A percentile compares a stretch with the other conserved stretches of the same genome.
phyloP scores from a whole-genome alignment of 2,329 filamentous ascomycete species.

The Domatiomyces globalis region DNA sequence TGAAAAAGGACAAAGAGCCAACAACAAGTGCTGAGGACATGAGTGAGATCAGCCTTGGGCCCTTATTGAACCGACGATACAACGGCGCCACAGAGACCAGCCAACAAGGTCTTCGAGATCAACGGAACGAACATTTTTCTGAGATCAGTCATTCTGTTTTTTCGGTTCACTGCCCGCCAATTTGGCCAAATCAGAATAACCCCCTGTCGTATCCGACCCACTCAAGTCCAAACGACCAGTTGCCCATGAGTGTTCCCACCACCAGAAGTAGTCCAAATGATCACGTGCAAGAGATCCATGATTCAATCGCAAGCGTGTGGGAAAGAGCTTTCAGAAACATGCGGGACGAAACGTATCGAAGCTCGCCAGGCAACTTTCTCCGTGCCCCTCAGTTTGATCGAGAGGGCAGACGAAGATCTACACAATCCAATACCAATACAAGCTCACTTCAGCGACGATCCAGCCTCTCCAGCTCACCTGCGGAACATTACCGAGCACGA shows the following conservation, averaged over 20 bases:
- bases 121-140: conserved; percentile 7
- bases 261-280: not conserved
- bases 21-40: conserved; percentile 8
- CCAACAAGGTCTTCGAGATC: conserved; percentile 3
- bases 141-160: conserved; percentile 2
- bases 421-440: conserved; percentile 6
- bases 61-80: conserved; percentile 4
- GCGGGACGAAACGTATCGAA: conserved; percentile 5
- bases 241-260: not conserved
- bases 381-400: conserved; percentile 11
- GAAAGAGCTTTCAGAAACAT: conserved; percentile 7
- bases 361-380: conserved; percentile 8
- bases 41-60: conserved; percentile 9
- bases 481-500: not conserved
- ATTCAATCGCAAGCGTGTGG: conserved; percentile 10
- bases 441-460: not conserved
- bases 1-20: not conserved
- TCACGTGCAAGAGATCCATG: not conserved
- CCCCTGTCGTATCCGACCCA: not conserved
- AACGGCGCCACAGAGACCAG: conserved; percentile 10
- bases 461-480: not conserved
- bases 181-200: too few relatives aligned
- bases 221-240: not conserved
- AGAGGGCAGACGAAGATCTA: conserved; percentile 9
- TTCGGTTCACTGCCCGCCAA: not conserved